Conservation (phyloP, 2,329 filamentous ascomycete species). For the Sarocladium oryzae region DNA sequence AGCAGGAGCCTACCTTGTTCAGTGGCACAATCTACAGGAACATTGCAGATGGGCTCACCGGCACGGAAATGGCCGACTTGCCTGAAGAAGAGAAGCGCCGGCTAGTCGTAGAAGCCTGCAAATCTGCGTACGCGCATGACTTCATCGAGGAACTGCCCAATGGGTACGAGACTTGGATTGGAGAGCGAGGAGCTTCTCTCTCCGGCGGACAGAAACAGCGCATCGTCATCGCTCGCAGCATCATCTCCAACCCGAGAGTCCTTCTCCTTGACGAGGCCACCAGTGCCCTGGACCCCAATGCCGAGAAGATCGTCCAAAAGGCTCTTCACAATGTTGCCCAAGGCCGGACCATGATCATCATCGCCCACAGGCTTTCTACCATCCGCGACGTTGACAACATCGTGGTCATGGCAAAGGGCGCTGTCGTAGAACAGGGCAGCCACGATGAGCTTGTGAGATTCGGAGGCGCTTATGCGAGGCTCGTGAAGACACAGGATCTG, state of each 20-base stretch:
- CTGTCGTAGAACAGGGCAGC: slow-evolving; percentile 54
- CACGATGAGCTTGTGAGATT: slow-evolving; percentile 49
- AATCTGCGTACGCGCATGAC: slow-evolving; percentile 45
- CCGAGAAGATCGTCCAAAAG: slow-evolving; percentile 46
- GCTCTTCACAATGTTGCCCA: slow-evolving; percentile 48
- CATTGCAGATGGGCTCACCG: slow-evolving; percentile 39
- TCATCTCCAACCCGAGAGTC: slow-evolving; percentile 56
- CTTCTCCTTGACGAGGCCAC: slow-evolving; percentile 66
- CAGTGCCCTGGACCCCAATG: slow-evolving; percentile 43
- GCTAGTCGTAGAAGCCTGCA: slow-evolving; percentile 37
- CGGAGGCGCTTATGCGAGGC: slow-evolving; percentile 41
- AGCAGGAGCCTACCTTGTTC: slow-evolving; percentile 46
- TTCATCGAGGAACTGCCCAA: slow-evolving; percentile 44
- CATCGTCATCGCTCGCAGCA: slow-evolving; percentile 59
- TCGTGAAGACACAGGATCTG: slow-evolving; percentile 41
- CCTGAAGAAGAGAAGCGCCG: slow-evolving; percentile 39
- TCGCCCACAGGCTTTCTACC: slow-evolving; percentile 55
- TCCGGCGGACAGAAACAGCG: slow-evolving; percentile 63
- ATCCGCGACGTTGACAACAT: slow-evolving; percentile 59
- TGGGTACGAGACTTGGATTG: slow-evolving; percentile 56
- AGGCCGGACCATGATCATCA: slow-evolving; percentile 58
- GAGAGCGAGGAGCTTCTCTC: slow-evolving; percentile 57
- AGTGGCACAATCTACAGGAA: slow-evolving; percentile 48
- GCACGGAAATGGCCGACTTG: slow-evolving; percentile 28
- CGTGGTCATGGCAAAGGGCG: slow-evolving; percentile 54